Evolutionary conservation across 2,329 filamentous ascomycete genomes (phyloP).

Genomic region (Escovopsis sp.): DNA sequence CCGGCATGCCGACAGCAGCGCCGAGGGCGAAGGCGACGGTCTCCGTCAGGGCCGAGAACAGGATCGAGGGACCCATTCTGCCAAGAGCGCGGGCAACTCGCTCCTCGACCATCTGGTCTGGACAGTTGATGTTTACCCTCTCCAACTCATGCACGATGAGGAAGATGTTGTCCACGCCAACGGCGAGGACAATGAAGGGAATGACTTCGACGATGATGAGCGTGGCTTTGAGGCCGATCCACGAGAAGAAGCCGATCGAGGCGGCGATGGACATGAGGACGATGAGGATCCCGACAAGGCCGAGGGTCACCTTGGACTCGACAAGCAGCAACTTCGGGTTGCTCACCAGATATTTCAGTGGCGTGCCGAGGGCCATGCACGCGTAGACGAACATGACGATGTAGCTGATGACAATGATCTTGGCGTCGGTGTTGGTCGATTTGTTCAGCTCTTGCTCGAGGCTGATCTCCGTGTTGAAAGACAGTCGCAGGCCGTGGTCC

Average conservation of each 20-base stretch:
- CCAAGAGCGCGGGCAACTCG: constrained; percentile 79
- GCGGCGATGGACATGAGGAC: constrained; percentile 95
- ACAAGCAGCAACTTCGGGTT: constrained; percentile 78
- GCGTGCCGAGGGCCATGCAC: constrained; percentile 80
- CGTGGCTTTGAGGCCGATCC: constrained; percentile 80
- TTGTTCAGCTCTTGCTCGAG: constrained; percentile 94
- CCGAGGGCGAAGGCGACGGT: constrained; percentile 87
- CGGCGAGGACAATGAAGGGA: constrained; percentile 87
- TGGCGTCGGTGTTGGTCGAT: constrained; percentile 94
- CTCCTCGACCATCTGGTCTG: constrained; percentile 74
- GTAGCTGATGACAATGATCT: constrained; percentile 92
- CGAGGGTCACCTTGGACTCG: constrained; percentile 91
- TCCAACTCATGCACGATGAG: constrained; percentile 97
- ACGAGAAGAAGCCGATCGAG: constrained; percentile 89
- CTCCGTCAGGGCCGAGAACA: constrained; percentile 88
- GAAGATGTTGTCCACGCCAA: constrained; percentile 98
- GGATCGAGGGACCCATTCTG: constrained; percentile 89
- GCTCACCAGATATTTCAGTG: constrained; percentile 57
- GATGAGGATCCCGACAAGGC: constrained; percentile 86
- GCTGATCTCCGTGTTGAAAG: constrained; percentile 91
- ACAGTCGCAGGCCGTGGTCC: constrained; percentile 66
- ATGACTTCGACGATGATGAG: constrained; percentile 98
- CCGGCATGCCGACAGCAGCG: constrained; percentile 92
- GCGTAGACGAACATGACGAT: constrained; percentile 98
- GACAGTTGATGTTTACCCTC: constrained; percentile 79